Evolutionary conservation across 75 land plant species (phyloP).

Genomic region (Cupressus sempervirens): DNA sequence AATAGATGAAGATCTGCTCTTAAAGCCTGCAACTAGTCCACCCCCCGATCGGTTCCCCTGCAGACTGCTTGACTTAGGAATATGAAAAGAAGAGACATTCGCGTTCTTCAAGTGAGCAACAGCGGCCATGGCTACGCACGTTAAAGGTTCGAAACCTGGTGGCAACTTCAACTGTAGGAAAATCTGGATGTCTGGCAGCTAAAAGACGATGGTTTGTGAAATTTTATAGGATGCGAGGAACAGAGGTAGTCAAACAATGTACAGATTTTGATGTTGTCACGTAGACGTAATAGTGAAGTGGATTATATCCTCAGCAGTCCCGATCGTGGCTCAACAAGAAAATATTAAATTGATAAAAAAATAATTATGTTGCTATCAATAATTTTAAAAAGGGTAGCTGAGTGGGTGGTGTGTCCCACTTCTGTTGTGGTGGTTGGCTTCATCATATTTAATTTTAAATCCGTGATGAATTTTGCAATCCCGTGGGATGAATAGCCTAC

Average conservation of each 20-base stretch:
- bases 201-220: background rate
- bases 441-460: no score
- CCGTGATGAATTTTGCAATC: no score
- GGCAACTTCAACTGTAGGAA: background rate
- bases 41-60: background rate
- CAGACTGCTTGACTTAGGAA: background rate
- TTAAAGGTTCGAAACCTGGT: background rate
- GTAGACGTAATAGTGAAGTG: background rate
- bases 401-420: background rate
- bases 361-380: no score
- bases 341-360: no score
- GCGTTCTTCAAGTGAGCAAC: background rate
- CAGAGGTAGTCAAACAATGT: background rate
- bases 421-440: no score
- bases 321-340: background rate
- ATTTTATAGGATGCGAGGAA: background rate
- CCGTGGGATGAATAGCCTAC: no score
- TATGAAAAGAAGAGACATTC: background rate
- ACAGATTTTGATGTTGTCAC: background rate
- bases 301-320: background rate
- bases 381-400: background rate
- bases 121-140: constrained; percentile 1
- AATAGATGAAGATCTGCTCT: background rate
- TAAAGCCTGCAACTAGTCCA: background rate
- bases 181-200: background rate